These are phyloP conservation scores for Cyanidium caldarium DNA, from an alignment of 23 red algal genomes.

Conservation along the genomic window DNA sequence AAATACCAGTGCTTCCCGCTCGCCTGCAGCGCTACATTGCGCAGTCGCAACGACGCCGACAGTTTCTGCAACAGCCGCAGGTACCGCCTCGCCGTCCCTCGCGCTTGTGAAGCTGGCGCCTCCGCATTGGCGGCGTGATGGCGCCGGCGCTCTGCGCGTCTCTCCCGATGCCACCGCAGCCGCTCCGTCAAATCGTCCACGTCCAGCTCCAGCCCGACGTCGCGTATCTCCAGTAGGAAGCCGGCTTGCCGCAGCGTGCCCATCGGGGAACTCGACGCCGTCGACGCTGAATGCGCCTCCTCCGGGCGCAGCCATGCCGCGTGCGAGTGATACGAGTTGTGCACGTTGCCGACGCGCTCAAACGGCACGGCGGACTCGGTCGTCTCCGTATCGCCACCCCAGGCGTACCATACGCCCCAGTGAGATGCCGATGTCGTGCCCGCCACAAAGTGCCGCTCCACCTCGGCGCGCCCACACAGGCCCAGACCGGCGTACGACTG, in stretches of 20 bases:
- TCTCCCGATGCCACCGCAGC: background rate
- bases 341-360: too few species aligned
- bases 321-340: too few species aligned
- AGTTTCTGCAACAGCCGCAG: conserved; percentile 2
- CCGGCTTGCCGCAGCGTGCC: background rate
- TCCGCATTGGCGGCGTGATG: background rate
- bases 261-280: background rate
- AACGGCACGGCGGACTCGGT: too few species aligned
- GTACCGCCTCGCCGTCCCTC: too few species aligned
- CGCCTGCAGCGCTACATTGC: background rate
- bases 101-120: too few species aligned
- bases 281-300: background rate
- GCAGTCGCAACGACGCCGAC: background rate
- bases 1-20: background rate
- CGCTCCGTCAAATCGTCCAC: background rate
- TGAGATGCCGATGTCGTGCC: too few species aligned
- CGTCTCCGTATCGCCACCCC: too few species aligned
- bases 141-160: background rate
- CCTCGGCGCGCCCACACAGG: background rate
- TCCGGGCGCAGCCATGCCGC: too few species aligned
- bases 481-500: background rate
- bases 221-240: background rate
- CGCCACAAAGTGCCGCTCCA: background rate
- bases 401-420: too few species aligned
- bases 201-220: background rate